A percentile compares a stretch with the other conserved stretches of the same genome.
phyloP scores from a whole-genome alignment of 2,329 filamentous ascomycete genomes.

The Microsporum canis region DNA sequence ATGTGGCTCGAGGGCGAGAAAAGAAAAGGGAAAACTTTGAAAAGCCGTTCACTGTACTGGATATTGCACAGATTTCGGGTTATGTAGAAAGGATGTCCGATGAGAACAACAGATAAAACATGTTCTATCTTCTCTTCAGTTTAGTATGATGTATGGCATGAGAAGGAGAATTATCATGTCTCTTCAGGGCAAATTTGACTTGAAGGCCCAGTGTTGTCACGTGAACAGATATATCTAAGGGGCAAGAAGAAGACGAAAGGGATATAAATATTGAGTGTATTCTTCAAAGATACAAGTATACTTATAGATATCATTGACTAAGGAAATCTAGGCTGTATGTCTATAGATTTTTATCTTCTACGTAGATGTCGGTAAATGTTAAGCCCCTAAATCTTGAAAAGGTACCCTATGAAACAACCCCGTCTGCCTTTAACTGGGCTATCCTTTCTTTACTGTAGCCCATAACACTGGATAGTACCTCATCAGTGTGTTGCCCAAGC shows the following conservation, averaged over 20 bases:
- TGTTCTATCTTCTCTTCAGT: background rate
- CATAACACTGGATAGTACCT: slow-evolving; percentile 56
- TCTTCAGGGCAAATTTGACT: background rate
- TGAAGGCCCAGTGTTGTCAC: background rate
- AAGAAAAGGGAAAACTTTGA: background rate
- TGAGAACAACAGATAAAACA: background rate
- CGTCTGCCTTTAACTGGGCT: slow-evolving; percentile 49
- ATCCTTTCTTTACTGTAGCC: slow-evolving; percentile 52
- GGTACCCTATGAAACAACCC: slow-evolving; percentile 47
- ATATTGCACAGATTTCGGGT: background rate
- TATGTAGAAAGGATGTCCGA: background rate
- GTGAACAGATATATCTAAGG: slow-evolving; percentile 1
- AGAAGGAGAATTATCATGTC: background rate
- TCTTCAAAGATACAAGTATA: too few species aligned
- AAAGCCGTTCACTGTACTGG: background rate
- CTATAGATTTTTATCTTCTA: background rate
- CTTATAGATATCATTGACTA: background rate
- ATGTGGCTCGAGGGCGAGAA: background rate
- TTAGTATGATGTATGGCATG: background rate
- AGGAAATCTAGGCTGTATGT: background rate
- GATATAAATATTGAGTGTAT: too few species aligned
- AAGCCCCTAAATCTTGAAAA: background rate
- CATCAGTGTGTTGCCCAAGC: slow-evolving; percentile 75
- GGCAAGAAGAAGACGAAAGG: background rate
- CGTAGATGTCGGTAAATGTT: background rate